These are phyloP conservation scores for Hygrophorus russula DNA, from an alignment of 768 basidiomycete species.

Conservation along the genomic window DNA sequence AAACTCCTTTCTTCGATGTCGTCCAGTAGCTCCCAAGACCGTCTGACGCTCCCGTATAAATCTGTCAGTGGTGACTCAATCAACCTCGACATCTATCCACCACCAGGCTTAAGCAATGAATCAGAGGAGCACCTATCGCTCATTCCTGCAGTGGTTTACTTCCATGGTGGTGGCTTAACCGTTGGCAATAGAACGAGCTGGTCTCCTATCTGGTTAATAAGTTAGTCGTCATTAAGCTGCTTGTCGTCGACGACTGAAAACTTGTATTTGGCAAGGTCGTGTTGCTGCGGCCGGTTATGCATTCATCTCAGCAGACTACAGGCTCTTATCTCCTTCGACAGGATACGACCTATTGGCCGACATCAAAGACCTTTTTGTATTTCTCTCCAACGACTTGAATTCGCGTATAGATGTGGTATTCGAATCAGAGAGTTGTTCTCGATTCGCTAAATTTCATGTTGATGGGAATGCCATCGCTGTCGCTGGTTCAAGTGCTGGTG, in stretches of 20 bases:
- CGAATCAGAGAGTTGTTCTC: not conserved
- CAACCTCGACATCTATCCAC: conserved; percentile 23
- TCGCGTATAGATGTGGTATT: conserved; percentile 7
- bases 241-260: conserved; percentile 6
- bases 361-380: conserved; percentile 42
- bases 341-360: conserved; percentile 50
- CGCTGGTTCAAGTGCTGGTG: conserved; percentile 50
- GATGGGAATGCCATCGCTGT: conserved; percentile 36
- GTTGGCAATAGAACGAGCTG: conserved; percentile 49
- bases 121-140: conserved; percentile 3
- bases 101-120: not conserved
- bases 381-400: conserved; percentile 21
- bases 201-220: conserved; percentile 56
- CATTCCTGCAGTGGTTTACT: conserved; percentile 31
- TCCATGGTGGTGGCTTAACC: conserved; percentile 47
- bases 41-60: conserved; percentile 26
- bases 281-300: conserved; percentile 34
- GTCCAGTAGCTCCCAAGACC: too few relatives aligned
- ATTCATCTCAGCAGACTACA: conserved; percentile 56
- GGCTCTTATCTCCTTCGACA: conserved; percentile 41
- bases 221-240: conserved; percentile 20
- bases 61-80: conserved; percentile 13
- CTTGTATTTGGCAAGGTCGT: conserved; percentile 26
- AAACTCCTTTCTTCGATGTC: too few relatives aligned
- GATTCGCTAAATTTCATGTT: conserved; percentile 19